Base-by-base conservation (phyloP, 2,329 filamentous ascomycete genomes). In the Fusarium sp. region DNA sequence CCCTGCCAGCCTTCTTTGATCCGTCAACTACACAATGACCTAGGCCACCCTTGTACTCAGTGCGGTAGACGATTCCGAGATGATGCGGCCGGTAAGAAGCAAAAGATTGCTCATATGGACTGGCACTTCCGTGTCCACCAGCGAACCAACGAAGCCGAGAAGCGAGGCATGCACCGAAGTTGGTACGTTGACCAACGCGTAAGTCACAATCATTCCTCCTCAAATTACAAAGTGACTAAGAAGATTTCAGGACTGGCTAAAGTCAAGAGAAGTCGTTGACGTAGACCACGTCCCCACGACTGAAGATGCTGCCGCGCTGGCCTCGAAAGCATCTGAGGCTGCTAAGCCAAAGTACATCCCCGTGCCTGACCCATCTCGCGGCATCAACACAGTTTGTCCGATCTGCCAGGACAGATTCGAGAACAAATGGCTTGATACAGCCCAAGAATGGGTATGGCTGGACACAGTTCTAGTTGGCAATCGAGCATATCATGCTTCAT, bases 51-150 rank as follows among this genome's bases (percentile, higher is more conserved):
- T 58, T 99, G 96, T 78, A 93, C 91, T 15, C 95, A 95, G 62
- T 99, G 96, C 77, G 96, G 95, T 24, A 89, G 94, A 63, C 91
- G 96, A 4, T 99, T 99, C 79, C 87, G 87, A 55, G 88, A 88
- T 7, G 92, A 93, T 48, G 88, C 90, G 15, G 89, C 92, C 69
- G 95, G 95, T 15, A 92, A 89, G 74, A 90, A 91, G 77, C 92
- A 92, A 83, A 98, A 98, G 82, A 93, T 91, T 24, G 89, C 91
- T 5, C 96, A 99, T 77, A 91, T 99, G 84, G 96, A 99, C 80
- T 99, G 96, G 96, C 96, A 99, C 80, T 99, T 99, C 82, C 91
- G 92, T 58, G 94, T 95, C 24, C 95, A 98, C 76, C 92, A 94
- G 75, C 91, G 94, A 44, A 93, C 97, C 80, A 90, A 90, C 5